A percentile compares a stretch with the other conserved stretches of the same genome.
Conservation (phyloP, 768 basidiomycete genomes). For the Rhodotorula kratochvilovae region DNA sequence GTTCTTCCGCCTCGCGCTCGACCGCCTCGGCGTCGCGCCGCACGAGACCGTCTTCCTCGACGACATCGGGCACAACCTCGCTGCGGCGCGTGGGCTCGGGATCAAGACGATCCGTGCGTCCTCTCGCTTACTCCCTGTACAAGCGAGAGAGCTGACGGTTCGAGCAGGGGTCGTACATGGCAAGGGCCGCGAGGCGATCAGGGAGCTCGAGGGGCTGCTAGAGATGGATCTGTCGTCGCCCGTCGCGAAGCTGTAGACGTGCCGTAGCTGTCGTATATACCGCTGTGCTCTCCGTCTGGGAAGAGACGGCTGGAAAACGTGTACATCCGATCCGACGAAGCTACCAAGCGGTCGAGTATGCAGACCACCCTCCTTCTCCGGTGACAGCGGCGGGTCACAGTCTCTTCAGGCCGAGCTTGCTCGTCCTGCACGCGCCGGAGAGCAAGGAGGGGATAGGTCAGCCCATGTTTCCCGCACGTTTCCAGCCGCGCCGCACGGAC, state of each 20-base stretch:
- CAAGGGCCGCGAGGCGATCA: conserved; percentile 9
- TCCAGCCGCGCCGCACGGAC: no score
- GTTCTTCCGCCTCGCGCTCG: conserved; percentile 29
- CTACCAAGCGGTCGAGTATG: no score
- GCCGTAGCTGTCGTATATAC: no score
- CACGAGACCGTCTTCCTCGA: conserved; percentile 38
- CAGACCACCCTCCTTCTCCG: background rate
- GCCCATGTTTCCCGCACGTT: no score
- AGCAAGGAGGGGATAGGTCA: background rate
- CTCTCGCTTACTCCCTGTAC: background rate
- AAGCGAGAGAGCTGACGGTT: no score
- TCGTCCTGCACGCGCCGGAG: conserved; percentile 2
- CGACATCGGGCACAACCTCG: conserved; percentile 37
- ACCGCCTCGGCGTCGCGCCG: conserved; percentile 19
- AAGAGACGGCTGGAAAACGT: no score
- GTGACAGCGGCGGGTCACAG: background rate
- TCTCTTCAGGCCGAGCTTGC: conserved; percentile 27
- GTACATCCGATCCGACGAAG: no score
- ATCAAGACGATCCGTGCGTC: conserved; percentile 35
- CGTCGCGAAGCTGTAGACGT: conserved; percentile 15
- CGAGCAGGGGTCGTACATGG: conserved; percentile 20
- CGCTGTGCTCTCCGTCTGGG: no score
- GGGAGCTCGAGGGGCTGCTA: conserved; percentile 13
- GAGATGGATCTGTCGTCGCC: background rate
- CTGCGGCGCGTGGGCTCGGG: conserved; percentile 20